Base-by-base conservation (phyloP, 2,329 filamentous ascomycete genomes). In the Pseudocercospora vitis region DNA sequence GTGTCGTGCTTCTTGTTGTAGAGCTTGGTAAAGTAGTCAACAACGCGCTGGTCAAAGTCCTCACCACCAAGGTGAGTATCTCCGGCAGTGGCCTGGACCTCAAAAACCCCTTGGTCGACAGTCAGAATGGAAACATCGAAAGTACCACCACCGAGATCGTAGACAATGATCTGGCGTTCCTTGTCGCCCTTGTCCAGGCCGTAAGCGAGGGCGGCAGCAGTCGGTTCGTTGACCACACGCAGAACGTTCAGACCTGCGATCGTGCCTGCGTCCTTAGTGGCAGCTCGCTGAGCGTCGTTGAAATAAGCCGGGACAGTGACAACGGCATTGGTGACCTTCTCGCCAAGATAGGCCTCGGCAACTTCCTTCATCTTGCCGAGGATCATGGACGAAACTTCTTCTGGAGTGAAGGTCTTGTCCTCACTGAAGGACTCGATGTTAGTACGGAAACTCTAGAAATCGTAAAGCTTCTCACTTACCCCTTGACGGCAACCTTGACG, bases 1-100 rank as follows among this genome's bases (percentile, higher is more conserved):
- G 95, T 90, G 67, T 76, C 78, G 81, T 96, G 83, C 84, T 96
- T 94, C 87, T 96, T 96, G 87, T 97, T 97, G 86, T 95, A 97
- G 68, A 83, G 81, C 87, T 97, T 96, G 81, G 87, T 86, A 73
- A 97, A 90, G 85, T 92, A 83, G 82, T 88, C 90, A 80, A 97
- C 96, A 75, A 97, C 83, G 73, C 92, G 87, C 83, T 97, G 91
- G 76, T 97, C 92, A 75, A 97, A 97, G 80, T 97, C 92, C 77
- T 97, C 92, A 79, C 92, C 92, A 84, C 92, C 92, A 67, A 97
- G 84, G 76, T 97, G 92, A 62, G 92, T 97, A 73, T 97, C 92
- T 85, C 92, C 92, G 74, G 96, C 96, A 78, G 92, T 97, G 19
- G 92, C 95, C 83, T 96, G 96, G 74, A 97, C 92, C 81, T 97